Evolutionary conservation across 2,329 filamentous ascomycete genomes (phyloP), one percentile per base, ranked within the genome.

Genomic region (Lojkania enalia): DNA sequence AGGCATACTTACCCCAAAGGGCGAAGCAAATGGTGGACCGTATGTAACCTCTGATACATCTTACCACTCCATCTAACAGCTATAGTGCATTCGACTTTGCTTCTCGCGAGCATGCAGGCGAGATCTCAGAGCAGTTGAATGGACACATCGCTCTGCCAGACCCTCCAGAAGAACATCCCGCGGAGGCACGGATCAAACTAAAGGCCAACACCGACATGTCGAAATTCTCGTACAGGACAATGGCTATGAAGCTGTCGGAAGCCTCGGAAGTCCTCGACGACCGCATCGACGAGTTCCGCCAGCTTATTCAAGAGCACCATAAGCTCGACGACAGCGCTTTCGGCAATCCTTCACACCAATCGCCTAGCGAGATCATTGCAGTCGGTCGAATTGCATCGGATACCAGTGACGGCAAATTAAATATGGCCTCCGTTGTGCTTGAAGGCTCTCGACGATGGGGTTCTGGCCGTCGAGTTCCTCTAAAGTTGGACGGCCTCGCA

Each of bases 211-310:
- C 90, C 1, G 92, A 97, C 66, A 80, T 90, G 61, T 90, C 91
- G 67, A 96, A 96, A 67, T 86, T 96, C 56, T 83, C 78, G 1
- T 99, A 97, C 72, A 94, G 91, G 64, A 88, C 90, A 2, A 85
- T 97, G 77, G 87, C 89, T 2, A 96, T 97, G 90, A 95, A 96
- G 63, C 78, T 94, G 5, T 91, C 89, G 4, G 91, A 96, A 66
- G 85, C 90, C 0, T 95, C 92, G 3, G 91, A 96, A 68, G 88
- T 96, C 33, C 79, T 97, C 5, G 94, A 99, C 71, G 92, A 97
- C 70, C 81, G 90, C 58, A 96, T 99, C 74, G 90, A 97, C 59
- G 90, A 91, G 51, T 96, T 96, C 61, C 79, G 83, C 47, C 74
- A 76, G n/a, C 70, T 90, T 1, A 77, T 95, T 4, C 84, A 88